Evolutionary conservation across 257 asterid species (phyloP), one percentile per base, ranked within the genome.

Genomic region (Solanum peruvianum): DNA sequence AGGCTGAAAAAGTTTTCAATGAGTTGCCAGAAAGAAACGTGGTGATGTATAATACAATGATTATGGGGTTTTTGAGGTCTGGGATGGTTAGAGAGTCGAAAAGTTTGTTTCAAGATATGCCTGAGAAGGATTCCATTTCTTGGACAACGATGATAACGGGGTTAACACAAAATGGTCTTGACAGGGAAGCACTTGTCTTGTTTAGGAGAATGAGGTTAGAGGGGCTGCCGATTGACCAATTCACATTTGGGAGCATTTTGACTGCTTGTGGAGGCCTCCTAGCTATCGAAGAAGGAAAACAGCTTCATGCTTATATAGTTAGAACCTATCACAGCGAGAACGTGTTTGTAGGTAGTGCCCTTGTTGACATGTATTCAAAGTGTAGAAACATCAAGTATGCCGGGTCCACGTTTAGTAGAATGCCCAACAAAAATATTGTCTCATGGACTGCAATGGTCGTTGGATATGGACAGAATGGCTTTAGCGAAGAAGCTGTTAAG

Each of bases 371-470:
- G 98, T 94, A 96, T 90, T 93, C 95, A 2, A 97, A 97, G 92
- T 96, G 99, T 88, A 88, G 90, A 90, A 91, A 90, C 87, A 90
- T 96, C 86, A 93, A 86, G 69, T 93, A 91, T 77, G 98, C 99
- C 13, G 98, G 93, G 89, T 89, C 47, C 27, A 91, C 94, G 42
- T 97, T 97, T 67, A 67, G 91, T 90, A 90, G 87, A 87, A 96
- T 94, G 97, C 45, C 87, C 47, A 81, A 77, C 90, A 95, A 89
- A 92, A 94, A 97, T 85, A 87, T 97, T 3, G 98, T 97, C 44
- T 93, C 99, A 39, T 97, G 98, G 98, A 96, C 99, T 7, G 99
- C 99, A 77, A 93, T 97, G 98, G 86, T 97, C 66, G 99, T 96
- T 29, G 99, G 97, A n/a, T 95, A 93, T 85, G 97, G 99, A 86